Conservation (phyloP, 768 basidiomycete genomes). For the Scleroderma citrinum region DNA sequence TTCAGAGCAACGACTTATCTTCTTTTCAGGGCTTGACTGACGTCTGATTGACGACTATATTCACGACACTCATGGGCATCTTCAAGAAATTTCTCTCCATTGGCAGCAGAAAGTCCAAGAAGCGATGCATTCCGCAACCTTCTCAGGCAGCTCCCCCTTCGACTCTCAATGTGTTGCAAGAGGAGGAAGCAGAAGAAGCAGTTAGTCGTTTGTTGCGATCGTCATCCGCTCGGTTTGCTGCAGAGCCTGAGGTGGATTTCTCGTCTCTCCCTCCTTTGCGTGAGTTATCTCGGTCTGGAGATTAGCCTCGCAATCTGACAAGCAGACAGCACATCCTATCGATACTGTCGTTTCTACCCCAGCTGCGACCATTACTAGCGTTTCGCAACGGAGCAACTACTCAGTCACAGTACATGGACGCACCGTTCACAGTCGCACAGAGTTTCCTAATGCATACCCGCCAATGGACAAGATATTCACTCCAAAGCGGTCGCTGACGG, state of each 20-base stretch:
- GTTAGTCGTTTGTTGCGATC: slow-evolving; percentile 57
- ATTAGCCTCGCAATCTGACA: slow-evolving; percentile 5
- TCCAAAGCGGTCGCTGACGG: slow-evolving; percentile 23
- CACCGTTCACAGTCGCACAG: slow-evolving; percentile 53
- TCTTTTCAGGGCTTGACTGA: too few relatives aligned
- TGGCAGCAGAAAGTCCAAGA: slow-evolving; percentile 57
- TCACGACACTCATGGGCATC: slow-evolving; percentile 50
- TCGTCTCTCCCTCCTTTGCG: slow-evolving; percentile 61
- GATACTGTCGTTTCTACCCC: slow-evolving; percentile 50
- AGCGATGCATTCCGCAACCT: slow-evolving; percentile 23
- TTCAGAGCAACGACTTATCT: too few relatives aligned
- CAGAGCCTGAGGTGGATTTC: slow-evolving; percentile 52
- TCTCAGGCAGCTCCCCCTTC: slow-evolving; percentile 23
- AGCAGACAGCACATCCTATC: slow-evolving; percentile 55
- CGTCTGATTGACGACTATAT: slow-evolving; percentile 23
- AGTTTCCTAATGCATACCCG: slow-evolving; percentile 59
- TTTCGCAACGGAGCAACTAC: slow-evolving; percentile 55
- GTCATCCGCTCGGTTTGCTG: slow-evolving; percentile 60
- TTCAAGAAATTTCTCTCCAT: slow-evolving; percentile 67
- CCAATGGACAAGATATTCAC: slow-evolving; percentile 26
- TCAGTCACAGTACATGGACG: slow-evolving; percentile 67
- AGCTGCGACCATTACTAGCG: slow-evolving; percentile 47
- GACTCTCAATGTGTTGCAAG: slow-evolving; percentile 9
- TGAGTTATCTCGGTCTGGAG: slow-evolving; percentile 34
- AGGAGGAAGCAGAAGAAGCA: slow-evolving; percentile 43